Evolutionary conservation across 108 stramenopile genomes (phyloP).

Genomic region (Pseudonitzschia pungens): DNA sequence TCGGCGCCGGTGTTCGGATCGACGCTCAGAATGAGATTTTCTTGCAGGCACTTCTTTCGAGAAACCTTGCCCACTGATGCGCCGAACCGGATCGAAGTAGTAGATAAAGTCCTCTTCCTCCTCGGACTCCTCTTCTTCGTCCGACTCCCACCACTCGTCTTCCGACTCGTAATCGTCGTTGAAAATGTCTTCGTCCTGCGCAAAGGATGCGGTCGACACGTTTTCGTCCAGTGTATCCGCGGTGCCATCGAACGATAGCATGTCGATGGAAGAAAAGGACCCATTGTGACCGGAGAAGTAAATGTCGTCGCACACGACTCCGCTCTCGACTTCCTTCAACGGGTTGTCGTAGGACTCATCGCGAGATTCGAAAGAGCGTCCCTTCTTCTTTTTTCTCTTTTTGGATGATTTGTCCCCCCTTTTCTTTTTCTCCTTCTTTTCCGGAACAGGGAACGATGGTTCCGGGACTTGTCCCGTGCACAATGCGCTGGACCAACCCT

Average conservation of each 20-base stretch:
- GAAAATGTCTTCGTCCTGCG: not conserved
- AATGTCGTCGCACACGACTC: not conserved
- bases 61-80: constrained; percentile 28
- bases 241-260: not conserved
- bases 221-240: not conserved
- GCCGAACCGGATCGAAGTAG: constrained; percentile 26
- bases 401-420: too few relatives aligned
- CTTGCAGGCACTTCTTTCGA: constrained; percentile 8
- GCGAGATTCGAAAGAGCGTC: not conserved
- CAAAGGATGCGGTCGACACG: not conserved
- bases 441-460: not conserved
- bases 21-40: constrained; percentile 27
- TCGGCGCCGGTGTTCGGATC: constrained; percentile 23
- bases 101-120: constrained; percentile 28
- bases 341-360: too few relatives aligned
- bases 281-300: not conserved
- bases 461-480: not conserved
- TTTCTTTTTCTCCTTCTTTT: not conserved
- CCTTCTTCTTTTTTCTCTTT: not conserved
- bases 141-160: not conserved
- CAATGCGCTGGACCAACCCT: constrained; percentile 28
- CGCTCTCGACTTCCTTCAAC: not conserved
- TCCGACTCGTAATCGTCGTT: not conserved
- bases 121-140: not conserved
- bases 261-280: not conserved